phyloP scores from a whole-genome alignment of 345 rosid species.

The Salix exigua region DNA sequence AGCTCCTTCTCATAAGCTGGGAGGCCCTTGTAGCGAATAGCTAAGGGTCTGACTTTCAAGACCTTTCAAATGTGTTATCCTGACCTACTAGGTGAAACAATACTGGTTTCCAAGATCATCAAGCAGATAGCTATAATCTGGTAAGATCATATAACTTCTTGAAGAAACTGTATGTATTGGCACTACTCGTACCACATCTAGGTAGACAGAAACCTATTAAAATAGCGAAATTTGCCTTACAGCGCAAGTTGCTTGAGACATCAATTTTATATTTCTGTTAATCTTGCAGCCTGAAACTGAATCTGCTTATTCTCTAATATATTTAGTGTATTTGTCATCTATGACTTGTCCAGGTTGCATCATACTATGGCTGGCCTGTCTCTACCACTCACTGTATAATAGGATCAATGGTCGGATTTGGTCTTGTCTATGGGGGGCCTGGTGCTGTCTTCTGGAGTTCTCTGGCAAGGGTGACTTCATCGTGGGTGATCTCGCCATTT shows the following conservation, averaged over 20 bases:
- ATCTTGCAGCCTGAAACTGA: background rate
- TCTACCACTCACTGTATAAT: conserved; percentile 96
- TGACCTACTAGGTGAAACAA: background rate
- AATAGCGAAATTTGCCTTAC: background rate
- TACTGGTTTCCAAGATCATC: background rate
- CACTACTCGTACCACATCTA: background rate
- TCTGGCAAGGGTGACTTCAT: conserved; percentile 78
- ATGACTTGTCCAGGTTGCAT: conserved; percentile 58
- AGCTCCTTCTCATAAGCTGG: too few species aligned
- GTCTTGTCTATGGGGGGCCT: conserved; percentile 84
- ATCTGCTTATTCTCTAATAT: background rate
- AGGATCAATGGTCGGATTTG: conserved; percentile 98
- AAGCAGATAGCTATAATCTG: background rate
- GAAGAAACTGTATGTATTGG: background rate
- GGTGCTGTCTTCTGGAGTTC: conserved; percentile 98
- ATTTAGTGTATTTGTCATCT: background rate
- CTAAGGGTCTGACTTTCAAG: background rate
- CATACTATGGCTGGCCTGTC: conserved; percentile 93
- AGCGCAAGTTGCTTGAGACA: background rate
- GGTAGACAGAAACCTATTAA: background rate
- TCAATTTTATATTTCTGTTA: background rate
- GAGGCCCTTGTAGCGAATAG: too few species aligned
- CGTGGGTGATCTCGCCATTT: conserved; percentile 92
- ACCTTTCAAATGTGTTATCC: background rate
- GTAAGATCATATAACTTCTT: background rate